Conservation (phyloP, 2,329 filamentous ascomycete species). For the Lasiodiplodia theobromae region DNA sequence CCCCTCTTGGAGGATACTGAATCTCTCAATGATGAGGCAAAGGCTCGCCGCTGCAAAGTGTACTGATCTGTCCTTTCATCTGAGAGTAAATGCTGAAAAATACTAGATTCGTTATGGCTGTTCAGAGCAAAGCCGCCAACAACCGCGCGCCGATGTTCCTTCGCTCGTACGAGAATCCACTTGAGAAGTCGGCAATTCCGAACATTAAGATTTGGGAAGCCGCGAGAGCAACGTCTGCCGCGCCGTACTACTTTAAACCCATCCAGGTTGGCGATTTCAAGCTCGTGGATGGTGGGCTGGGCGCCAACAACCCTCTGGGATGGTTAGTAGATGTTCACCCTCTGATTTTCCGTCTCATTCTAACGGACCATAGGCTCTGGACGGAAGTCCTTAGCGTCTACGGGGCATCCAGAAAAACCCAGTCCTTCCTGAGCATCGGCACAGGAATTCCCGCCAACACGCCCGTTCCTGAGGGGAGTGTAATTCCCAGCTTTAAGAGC, state of each 20-base stretch:
- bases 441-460: background rate
- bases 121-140: constrained; percentile 20
- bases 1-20: background rate
- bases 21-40: too few species aligned
- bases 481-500: background rate
- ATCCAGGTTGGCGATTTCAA: constrained; percentile 28
- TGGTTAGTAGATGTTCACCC: background rate
- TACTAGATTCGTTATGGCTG: background rate
- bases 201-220: constrained; percentile 31
- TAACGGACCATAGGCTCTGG: background rate
- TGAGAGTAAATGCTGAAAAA: background rate
- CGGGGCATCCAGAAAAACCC: background rate
- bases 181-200: constrained; percentile 26
- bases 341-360: too few species aligned
- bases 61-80: background rate
- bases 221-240: constrained; percentile 34
- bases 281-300: constrained; percentile 33
- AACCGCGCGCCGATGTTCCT: constrained; percentile 11
- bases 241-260: constrained; percentile 32
- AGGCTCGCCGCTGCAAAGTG: background rate
- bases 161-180: constrained; percentile 3
- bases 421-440: background rate
- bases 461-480: background rate
- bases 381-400: background rate
- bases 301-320: constrained; percentile 32